These are phyloP conservation scores for Dendrothele bispora DNA, from an alignment of 768 basidiomycete species.

Conservation along the genomic window DNA sequence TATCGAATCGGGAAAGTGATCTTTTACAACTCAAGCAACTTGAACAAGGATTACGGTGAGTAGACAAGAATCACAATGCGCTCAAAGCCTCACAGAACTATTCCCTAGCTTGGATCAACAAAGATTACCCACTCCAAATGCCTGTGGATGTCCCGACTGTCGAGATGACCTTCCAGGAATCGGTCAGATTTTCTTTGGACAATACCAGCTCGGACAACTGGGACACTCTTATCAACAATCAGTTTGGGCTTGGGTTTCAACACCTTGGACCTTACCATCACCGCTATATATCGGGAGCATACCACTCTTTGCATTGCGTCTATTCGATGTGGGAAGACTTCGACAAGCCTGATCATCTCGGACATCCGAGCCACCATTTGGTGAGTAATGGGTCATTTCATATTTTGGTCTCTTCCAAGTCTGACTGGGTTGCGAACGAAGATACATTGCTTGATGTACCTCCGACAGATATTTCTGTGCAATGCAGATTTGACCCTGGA, in stretches of 20 bases:
- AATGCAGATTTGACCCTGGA: background rate
- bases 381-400: background rate
- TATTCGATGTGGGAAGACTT: background rate
- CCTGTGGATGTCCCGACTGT: background rate
- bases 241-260: background rate
- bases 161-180: background rate
- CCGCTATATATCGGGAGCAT: background rate
- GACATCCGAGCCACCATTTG: background rate
- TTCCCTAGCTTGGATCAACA: background rate
- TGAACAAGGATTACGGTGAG: too few relatives aligned
- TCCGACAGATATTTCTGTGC: background rate
- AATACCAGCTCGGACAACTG: background rate
- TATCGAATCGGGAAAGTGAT: too few relatives aligned
- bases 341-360: background rate
- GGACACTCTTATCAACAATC: background rate
- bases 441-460: background rate
- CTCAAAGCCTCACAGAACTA: too few relatives aligned
- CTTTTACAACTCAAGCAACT: too few relatives aligned
- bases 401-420: background rate
- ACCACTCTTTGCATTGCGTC: background rate
- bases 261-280: background rate
- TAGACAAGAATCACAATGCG: too few relatives aligned
- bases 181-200: background rate
- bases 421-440: background rate
- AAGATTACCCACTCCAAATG: background rate